These are phyloP conservation scores for Ogataea methanolica DNA, from an alignment of 805 yeast genomes.

Conservation along the genomic window DNA sequence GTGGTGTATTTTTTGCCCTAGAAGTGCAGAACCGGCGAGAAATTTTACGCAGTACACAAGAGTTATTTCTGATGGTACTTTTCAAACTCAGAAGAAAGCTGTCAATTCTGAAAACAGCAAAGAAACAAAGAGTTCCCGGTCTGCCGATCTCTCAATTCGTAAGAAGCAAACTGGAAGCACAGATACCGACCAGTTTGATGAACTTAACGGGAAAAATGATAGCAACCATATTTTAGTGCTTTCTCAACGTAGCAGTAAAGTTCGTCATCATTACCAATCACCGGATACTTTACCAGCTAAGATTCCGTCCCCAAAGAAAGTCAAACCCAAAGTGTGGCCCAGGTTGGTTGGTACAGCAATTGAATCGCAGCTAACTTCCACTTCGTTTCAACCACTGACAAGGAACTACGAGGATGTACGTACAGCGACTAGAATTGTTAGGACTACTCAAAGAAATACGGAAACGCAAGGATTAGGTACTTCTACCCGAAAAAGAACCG, in stretches of 20 bases:
- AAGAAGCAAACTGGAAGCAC: not conserved
- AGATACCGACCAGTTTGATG: not conserved
- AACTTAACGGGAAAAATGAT: not conserved
- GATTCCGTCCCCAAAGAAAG: slow-evolving; percentile 52
- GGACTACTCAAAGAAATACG: no score
- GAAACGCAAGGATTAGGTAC: no score
- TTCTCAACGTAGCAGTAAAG: not conserved
- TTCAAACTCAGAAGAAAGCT: slow-evolving; percentile 11
- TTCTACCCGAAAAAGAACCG: not conserved
- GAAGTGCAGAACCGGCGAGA: slow-evolving; percentile 16
- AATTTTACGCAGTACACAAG: slow-evolving; percentile 20
- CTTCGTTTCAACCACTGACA: not conserved
- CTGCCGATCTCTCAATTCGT: not conserved
- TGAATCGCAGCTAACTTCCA: slow-evolving; percentile 30
- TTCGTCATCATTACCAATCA: not conserved
- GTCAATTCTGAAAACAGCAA: not conserved
- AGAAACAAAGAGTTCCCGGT: not conserved
- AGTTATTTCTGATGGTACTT: slow-evolving; percentile 16
- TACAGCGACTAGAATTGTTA: not conserved
- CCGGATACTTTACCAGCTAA: slow-evolving; percentile 17
- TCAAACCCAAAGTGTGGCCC: slow-evolving; percentile 41
- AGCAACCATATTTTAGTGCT: not conserved
- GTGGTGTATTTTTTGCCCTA: slow-evolving; percentile 53
- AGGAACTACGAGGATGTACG: not conserved
- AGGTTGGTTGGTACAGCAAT: slow-evolving; percentile 41